Evolutionary conservation across 2,329 filamentous ascomycete species (phyloP).

Genomic region (Rhexocercosporidium sp.): DNA sequence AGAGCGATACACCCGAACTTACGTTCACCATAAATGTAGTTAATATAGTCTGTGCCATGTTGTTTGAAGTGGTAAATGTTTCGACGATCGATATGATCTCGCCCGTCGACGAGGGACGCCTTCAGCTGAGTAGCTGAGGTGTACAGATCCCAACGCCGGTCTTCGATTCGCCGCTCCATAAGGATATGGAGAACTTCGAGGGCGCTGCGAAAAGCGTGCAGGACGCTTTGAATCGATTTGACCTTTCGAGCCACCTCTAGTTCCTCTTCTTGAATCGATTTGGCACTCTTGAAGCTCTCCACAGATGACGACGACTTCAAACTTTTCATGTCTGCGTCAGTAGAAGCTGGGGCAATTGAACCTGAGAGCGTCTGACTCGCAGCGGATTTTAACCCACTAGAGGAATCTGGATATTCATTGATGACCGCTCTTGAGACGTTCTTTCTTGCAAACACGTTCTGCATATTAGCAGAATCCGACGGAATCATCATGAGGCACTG

Average conservation of each 20-base stretch:
- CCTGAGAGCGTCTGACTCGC: neutral
- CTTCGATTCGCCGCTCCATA: slow-evolving; percentile 17
- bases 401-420: neutral
- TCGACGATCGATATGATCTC: slow-evolving; percentile 9
- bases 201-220: slow-evolving; percentile 29
- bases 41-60: slow-evolving; percentile 1
- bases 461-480: neutral
- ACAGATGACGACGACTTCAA: slow-evolving; percentile 22
- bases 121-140: slow-evolving; percentile 12
- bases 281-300: slow-evolving; percentile 30
- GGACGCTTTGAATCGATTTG: slow-evolving; percentile 23
- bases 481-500: slow-evolving; percentile 13
- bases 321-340: slow-evolving; percentile 4
- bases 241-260: slow-evolving; percentile 19
- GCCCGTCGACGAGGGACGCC: neutral
- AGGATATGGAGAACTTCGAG: slow-evolving; percentile 22
- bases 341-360: neutral
- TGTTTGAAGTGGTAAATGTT: slow-evolving; percentile 17
- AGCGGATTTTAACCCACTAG: neutral
- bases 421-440: neutral
- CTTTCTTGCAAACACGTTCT: neutral
- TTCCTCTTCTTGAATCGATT: slow-evolving; percentile 18
- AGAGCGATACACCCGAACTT: neutral
- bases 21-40: slow-evolving; percentile 2
- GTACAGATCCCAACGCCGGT: slow-evolving; percentile 2